Conservation (phyloP, 768 basidiomycete species). For the Pulveroboletus ravenelii region DNA sequence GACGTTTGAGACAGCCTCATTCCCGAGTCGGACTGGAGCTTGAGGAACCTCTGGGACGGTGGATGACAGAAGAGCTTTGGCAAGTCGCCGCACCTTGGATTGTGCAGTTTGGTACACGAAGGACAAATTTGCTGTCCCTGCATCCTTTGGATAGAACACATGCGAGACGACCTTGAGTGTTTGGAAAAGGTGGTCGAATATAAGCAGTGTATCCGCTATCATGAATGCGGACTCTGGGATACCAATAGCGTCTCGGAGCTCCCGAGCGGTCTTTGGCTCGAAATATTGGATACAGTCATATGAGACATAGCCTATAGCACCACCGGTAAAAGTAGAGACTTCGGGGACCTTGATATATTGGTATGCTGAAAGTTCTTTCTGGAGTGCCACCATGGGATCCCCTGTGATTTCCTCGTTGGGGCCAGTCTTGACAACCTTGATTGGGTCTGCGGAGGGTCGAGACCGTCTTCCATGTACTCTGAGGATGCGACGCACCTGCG, state of each 20-base stretch:
- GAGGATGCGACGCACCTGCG: slow-evolving; percentile 56
- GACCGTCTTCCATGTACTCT: neutral
- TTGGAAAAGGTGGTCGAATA: slow-evolving; percentile 97
- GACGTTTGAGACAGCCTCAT: slow-evolving; percentile 79
- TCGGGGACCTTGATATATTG: slow-evolving; percentile 89
- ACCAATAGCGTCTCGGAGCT: slow-evolving; percentile 70
- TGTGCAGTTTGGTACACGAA: slow-evolving; percentile 89
- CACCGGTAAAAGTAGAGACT: slow-evolving; percentile 92
- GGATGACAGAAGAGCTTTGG: slow-evolving; percentile 54
- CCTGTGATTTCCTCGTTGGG: slow-evolving; percentile 77
- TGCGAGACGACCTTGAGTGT: slow-evolving; percentile 94
- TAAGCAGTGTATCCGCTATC: slow-evolving; percentile 90
- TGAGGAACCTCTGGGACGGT: slow-evolving; percentile 64
- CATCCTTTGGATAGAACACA: slow-evolving; percentile 77
- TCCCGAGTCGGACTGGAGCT: slow-evolving; percentile 56
- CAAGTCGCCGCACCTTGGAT: slow-evolving; percentile 75
- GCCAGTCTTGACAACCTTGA: slow-evolving; percentile 88
- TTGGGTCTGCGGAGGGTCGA: slow-evolving; percentile 59
- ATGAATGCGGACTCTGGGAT: slow-evolving; percentile 97
- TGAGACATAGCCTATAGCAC: slow-evolving; percentile 94
- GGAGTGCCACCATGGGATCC: slow-evolving; percentile 80
- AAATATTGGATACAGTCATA: slow-evolving; percentile 97
- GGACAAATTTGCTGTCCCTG: slow-evolving; percentile 61
- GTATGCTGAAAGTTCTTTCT: slow-evolving; percentile 82
- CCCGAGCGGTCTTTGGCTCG: slow-evolving; percentile 84